Conservation (phyloP, 2,329 filamentous ascomycete genomes). For the Emmonsiellopsis sp. region DNA sequence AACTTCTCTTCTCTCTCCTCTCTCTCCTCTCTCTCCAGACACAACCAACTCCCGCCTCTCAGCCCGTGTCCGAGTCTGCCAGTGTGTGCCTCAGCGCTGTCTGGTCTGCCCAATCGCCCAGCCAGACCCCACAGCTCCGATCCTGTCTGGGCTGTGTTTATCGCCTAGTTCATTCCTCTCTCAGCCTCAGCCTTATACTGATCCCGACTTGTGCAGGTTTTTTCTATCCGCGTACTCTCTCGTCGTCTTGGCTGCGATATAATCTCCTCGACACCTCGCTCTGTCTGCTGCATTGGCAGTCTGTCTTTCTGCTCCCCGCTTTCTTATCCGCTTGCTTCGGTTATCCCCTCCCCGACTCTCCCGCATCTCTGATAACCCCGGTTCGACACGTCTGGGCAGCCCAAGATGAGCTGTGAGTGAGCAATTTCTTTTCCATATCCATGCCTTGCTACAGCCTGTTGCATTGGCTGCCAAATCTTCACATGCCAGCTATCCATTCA, state of each 20-base stretch:
- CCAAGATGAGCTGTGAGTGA: conserved; percentile 18
- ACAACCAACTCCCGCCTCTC: too few relatives aligned
- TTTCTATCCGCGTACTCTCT: neutral
- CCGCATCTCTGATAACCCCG: neutral
- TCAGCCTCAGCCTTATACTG: neutral
- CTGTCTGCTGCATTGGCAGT: neutral
- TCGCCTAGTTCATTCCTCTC: neutral
- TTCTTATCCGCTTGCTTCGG: conserved; percentile 5
- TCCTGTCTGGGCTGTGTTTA: neutral
- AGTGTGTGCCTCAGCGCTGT: too few relatives aligned
- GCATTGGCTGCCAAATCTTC: neutral
- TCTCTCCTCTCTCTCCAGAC: too few relatives aligned
- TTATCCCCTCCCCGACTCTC: neutral
- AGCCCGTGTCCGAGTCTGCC: too few relatives aligned
- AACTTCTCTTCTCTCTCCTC: too few relatives aligned
- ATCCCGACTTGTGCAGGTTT: neutral
- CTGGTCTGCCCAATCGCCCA: too few relatives aligned
- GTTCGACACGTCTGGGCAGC: neutral
- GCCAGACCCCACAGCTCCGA: too few relatives aligned
- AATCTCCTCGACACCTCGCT: neutral
- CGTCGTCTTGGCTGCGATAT: neutral
- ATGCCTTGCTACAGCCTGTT: neutral
- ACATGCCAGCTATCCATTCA: neutral
- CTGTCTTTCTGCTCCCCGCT: neutral
- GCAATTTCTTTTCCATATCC: neutral